Conservation (phyloP, 176 grass and related monocot species). For the Triticum dicoccoides region DNA sequence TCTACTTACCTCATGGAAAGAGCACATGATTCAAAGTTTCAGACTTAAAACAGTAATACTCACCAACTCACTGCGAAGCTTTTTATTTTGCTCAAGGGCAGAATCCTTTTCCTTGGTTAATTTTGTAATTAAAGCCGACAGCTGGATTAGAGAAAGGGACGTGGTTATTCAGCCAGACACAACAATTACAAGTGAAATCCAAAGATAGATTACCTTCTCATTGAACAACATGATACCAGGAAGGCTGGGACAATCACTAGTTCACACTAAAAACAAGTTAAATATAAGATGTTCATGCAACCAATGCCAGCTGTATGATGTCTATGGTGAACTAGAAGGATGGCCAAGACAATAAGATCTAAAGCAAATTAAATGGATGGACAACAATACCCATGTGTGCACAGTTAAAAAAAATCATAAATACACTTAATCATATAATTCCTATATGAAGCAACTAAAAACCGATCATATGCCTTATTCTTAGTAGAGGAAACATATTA, state of each 20-base stretch:
- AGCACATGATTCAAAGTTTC: background rate
- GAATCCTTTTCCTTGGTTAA: slow-evolving; percentile 48
- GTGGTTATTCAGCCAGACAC: slow-evolving; percentile 16
- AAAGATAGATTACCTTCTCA: background rate
- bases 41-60: slow-evolving; percentile 10
- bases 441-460: slow-evolving; percentile 10
- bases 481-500: background rate
- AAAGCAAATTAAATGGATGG: slow-evolving; percentile 1
- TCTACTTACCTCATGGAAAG: background rate
- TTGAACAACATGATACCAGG: background rate
- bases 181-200: background rate
- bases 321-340: background rate
- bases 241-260: background rate
- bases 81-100: slow-evolving; percentile 55
- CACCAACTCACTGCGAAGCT: slow-evolving; percentile 48
- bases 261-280: background rate
- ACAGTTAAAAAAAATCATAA: background rate
- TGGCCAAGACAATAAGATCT: background rate
- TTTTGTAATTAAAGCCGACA: slow-evolving; percentile 35
- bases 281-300: background rate
- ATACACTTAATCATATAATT: background rate
- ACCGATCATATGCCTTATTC: background rate
- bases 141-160: slow-evolving; percentile 33
- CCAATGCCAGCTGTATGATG: background rate
- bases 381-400: background rate